Percentiles rank a stretch among this genome's conserved stretches.
Evolutionary conservation across 306 rosid genomes (phyloP).

Genomic region (Adenanthera pavonina): DNA sequence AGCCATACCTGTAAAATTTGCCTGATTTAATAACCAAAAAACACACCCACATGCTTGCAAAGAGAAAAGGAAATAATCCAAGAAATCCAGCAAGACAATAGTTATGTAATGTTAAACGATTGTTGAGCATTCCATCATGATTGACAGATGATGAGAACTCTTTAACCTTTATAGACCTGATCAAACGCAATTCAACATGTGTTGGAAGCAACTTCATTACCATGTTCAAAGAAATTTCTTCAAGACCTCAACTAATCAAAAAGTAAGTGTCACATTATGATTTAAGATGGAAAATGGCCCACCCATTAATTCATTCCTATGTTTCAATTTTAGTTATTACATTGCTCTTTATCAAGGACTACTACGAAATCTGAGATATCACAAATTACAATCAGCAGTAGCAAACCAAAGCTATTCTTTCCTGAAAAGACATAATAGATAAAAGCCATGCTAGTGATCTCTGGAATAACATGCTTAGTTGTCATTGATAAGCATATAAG

Average conservation of each 20-base stretch:
- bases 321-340: constrained; percentile 13
- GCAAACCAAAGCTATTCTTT: constrained; percentile 18
- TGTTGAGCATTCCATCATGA: constrained; percentile 2
- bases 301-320: background rate
- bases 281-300: background rate
- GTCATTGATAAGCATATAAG: background rate
- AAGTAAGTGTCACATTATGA: background rate
- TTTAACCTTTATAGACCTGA: background rate
- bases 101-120: constrained; percentile 11
- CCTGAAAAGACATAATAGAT: background rate
- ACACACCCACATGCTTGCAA: background rate
- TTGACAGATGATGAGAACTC: constrained; percentile 28
- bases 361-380: background rate
- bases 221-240: constrained; percentile 8
- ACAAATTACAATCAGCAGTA: constrained; percentile 18
- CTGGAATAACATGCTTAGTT: constrained; percentile 4
- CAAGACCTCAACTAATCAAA: constrained; percentile 4
- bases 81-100: constrained; percentile 14
- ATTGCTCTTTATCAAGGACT: constrained; percentile 6
- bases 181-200: constrained; percentile 13
- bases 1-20: constrained; percentile 83
- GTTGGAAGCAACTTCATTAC: constrained; percentile 15
- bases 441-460: background rate
- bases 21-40: background rate
- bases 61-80: constrained; percentile 1